Conservation (phyloP, 768 basidiomycete species). For the Russula olivacea region DNA sequence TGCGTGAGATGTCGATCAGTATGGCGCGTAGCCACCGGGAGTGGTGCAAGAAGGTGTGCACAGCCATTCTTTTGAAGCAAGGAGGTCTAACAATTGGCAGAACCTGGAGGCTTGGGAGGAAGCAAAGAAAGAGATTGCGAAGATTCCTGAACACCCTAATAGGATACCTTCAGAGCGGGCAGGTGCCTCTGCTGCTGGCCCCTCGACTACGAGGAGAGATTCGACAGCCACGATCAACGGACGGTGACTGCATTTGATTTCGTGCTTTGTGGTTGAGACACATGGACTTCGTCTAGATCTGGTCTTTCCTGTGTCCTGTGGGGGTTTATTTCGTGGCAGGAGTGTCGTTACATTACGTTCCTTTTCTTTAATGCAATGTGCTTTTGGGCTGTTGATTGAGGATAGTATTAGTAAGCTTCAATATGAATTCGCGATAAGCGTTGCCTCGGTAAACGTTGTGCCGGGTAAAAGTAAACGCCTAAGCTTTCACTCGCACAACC, state of each 20-base stretch:
- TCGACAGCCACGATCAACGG: constrained; percentile 71
- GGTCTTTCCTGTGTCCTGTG: background rate
- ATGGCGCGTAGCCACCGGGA: constrained; percentile 89
- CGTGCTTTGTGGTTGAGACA: background rate
- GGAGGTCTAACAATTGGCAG: constrained; percentile 37
- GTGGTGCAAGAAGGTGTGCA: constrained; percentile 87
- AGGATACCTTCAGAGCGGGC: constrained; percentile 42
- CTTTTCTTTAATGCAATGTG: background rate
- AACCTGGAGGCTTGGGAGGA: constrained; percentile 98
- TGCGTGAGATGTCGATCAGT: constrained; percentile 88
- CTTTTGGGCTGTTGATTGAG: background rate
- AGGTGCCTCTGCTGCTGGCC: constrained; percentile 6
- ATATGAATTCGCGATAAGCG: no score
- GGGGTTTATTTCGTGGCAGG: background rate
- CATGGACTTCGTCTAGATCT: background rate
- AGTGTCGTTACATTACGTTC: constrained; percentile 1
- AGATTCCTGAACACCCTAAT: constrained; percentile 90
- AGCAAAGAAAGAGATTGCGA: constrained; percentile 84
- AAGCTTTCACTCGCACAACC: no score
- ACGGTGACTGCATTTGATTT: constrained; percentile 29
- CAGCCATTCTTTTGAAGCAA: background rate
- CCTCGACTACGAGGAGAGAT: constrained; percentile 48
- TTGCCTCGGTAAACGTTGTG: no score
- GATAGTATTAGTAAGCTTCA: background rate
- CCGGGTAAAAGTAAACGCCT: background rate